Conservation (phyloP, 1,139 yeast genomes). For the Saccharomyces hybrid region DNA sequence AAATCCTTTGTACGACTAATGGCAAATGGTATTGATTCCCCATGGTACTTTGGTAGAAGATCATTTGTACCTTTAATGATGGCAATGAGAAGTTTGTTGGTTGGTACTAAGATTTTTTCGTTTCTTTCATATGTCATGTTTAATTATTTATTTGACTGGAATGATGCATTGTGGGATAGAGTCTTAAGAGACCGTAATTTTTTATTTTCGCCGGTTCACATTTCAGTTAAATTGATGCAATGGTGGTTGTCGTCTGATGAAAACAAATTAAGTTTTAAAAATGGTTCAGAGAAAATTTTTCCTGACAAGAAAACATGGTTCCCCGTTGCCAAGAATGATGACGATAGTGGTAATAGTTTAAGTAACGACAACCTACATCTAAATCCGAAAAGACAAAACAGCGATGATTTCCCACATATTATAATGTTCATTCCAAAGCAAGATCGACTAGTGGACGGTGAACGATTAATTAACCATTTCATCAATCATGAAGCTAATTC, state of each 20-base stretch:
- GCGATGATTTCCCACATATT: constrained; percentile 30
- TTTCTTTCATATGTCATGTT: constrained; percentile 69
- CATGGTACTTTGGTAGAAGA: constrained; percentile 51
- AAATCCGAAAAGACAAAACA: constrained; percentile 19
- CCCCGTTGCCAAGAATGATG: constrained; percentile 15
- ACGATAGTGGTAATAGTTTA: constrained; percentile 5
- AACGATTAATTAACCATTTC: no score
- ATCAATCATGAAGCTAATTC: no score
- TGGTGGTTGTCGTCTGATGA: constrained; percentile 64
- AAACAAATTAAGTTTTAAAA: constrained; percentile 23
- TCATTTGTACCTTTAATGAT: constrained; percentile 58
- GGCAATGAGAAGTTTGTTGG: constrained; percentile 39
- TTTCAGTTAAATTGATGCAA: constrained; percentile 70
- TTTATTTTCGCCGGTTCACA: constrained; percentile 74
- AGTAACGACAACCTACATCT: constrained; percentile 31
- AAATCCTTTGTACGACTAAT: constrained; percentile 19
- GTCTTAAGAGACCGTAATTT: constrained; percentile 64
- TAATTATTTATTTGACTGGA: constrained; percentile 82
- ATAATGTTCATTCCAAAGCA: constrained; percentile 32
- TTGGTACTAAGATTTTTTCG: constrained; percentile 50
- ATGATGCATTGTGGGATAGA: constrained; percentile 67
- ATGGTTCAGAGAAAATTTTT: constrained; percentile 25
- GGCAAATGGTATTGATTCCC: constrained; percentile 35
- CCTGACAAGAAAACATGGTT: constrained; percentile 31
- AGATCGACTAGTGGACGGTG: no score